phyloP scores from a whole-genome alignment of 306 rosid species.

The Corylus avellana region DNA sequence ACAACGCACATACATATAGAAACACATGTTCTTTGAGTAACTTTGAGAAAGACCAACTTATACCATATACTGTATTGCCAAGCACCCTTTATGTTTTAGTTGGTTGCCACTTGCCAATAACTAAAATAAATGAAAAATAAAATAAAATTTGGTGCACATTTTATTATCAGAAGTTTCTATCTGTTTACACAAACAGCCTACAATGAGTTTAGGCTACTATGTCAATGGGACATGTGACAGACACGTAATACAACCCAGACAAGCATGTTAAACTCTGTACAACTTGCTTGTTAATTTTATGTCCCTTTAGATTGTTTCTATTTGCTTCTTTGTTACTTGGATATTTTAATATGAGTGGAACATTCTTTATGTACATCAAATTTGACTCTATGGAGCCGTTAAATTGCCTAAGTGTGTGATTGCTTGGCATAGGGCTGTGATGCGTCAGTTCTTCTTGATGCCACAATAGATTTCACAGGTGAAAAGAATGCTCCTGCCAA shows the following conservation, averaged over 20 bases:
- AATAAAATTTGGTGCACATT: background rate
- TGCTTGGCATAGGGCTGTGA: conserved; percentile 60
- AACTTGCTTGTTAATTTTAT: too few species aligned
- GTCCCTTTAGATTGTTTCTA: too few species aligned
- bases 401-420: background rate
- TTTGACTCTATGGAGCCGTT: background rate
- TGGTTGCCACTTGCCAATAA: background rate
- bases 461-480: conserved; percentile 44
- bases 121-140: background rate
- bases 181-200: background rate
- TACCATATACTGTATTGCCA: background rate
- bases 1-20: background rate
- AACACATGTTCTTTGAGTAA: background rate
- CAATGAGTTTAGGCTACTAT: background rate
- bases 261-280: too few species aligned
- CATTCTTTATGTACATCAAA: background rate
- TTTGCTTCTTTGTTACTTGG: too few species aligned
- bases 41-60: background rate
- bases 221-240: too few species aligned
- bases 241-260: too few species aligned
- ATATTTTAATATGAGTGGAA: too few species aligned
- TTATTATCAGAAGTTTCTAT: background rate
- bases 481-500: conserved; percentile 59
- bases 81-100: background rate
- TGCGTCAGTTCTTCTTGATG: conserved; percentile 70